Evolutionary conservation across 2,329 filamentous ascomycete genomes (phyloP), one percentile per base, ranked within the genome.

Genomic region (Thelonectria discophora): DNA sequence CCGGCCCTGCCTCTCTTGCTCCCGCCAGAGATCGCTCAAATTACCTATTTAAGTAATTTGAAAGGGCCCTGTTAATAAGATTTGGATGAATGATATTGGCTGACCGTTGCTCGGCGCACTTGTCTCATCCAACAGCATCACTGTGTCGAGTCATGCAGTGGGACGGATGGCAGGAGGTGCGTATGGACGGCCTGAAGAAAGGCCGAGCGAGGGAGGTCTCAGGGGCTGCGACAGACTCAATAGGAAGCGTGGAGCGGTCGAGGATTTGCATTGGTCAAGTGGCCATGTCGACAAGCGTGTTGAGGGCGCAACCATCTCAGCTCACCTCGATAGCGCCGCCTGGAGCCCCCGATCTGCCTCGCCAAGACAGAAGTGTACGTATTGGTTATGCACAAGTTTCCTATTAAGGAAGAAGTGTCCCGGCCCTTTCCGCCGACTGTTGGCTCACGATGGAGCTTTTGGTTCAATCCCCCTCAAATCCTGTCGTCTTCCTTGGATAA

Each of bases 1-100:
- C 34, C 12, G 13, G 37, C 34, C 48, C 40, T 10, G 3, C 32
- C 34, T 40, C 20, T 10, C 40, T 51, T 40, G 3, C 32, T 51
- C 20, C 20, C 2, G 34, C 34, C 3, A 11, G 18, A 51, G 17
- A 51, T 51, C 11, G 11, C 48, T 51, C 5, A 51, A 40, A 51
- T 51, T 51, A 51, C 17, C 18, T 27, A 51, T 40, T 51, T 3
- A 40, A 51, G 32, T 51, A 51, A 51, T 39, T 51, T 51, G 11
- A 51, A 51, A 51, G 48, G 32, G 12, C 12, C 12, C 13, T 51
- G 3, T 51, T 3, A n/a, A 51, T 3, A 51, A 51, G 48, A 51
- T 51, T 3, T 17, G 11, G 15, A 40, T 51, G 7, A 50, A 50
- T 50, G 10, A 12, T 37, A 15, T 51, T 39, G 6, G 34, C 48